A percentile compares a stretch with the other conserved stretches of the same genome.
Evolutionary conservation across 345 rosid species (phyloP).

Genomic region (Psidium friedrichsthalianum): DNA sequence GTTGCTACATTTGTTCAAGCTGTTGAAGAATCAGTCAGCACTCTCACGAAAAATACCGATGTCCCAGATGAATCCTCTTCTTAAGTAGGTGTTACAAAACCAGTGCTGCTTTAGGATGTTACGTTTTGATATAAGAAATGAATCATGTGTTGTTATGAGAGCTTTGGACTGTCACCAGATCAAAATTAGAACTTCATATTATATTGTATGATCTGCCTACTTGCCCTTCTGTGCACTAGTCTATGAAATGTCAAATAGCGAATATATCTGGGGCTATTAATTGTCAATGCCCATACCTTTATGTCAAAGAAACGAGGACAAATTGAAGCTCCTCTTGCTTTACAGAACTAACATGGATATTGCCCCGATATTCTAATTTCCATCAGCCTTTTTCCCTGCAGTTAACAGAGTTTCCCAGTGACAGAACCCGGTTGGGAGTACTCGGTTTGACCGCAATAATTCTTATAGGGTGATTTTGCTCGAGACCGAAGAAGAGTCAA

Average conservation of each 20-base stretch:
- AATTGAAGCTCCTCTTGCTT: background rate
- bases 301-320: background rate
- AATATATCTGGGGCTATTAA: background rate
- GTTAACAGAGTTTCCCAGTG: background rate
- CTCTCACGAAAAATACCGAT: slow-evolving; percentile 18
- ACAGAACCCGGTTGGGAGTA: background rate
- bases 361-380: background rate
- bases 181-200: background rate
- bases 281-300: background rate
- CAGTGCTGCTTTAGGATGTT: background rate
- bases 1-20: slow-evolving; percentile 87
- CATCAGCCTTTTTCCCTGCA: background rate
- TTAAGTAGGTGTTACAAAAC: background rate
- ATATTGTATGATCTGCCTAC: background rate
- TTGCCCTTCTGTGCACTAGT: background rate
- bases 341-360: background rate
- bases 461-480: background rate
- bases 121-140: background rate
- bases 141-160: background rate
- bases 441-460: background rate
- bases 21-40: slow-evolving; percentile 51
- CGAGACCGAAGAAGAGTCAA: background rate
- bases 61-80: background rate
- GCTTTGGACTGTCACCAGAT: background rate
- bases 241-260: background rate